A percentile compares a stretch with the other conserved stretches of the same genome.
phyloP scores from a whole-genome alignment of 2,329 filamentous ascomycete genomes.

The Piedraia hortae region DNA sequence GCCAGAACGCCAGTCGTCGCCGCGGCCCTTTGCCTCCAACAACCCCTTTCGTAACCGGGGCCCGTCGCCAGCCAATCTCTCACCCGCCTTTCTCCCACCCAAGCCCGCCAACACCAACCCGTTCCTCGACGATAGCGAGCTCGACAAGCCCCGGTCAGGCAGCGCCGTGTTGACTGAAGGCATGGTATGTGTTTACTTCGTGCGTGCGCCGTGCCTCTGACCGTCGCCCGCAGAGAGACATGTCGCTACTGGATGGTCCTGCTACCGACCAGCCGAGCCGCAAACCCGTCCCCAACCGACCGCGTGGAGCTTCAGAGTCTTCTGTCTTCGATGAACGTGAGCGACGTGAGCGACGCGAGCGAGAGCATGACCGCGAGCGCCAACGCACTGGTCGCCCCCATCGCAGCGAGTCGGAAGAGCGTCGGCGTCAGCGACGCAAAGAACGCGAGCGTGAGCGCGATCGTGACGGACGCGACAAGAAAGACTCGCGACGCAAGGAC shows the following conservation, averaged over 20 bases:
- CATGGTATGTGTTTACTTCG: too few relatives aligned
- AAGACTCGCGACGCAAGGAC: conserved; percentile 1
- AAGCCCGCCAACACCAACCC: conserved; percentile 30
- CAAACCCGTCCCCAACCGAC: conserved; percentile 15
- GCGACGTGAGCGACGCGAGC: conserved; percentile 25
- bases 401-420: conserved; percentile 20
- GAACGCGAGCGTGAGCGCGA: conserved; percentile 15
- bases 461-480: conserved; percentile 13
- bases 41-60: conserved; percentile 56
- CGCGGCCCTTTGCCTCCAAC: conserved; percentile 37
- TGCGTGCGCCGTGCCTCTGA: too few relatives aligned
- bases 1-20: conserved; percentile 21
- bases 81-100: conserved; percentile 23
- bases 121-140: conserved; percentile 28
- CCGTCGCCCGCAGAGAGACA: conserved; percentile 40
- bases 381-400: conserved; percentile 4
- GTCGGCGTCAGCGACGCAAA: conserved; percentile 20
- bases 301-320: conserved; percentile 54
- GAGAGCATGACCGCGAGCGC: conserved; percentile 8
- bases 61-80: conserved; percentile 17
- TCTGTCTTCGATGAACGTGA: conserved; percentile 35
- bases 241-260: conserved; percentile 33
- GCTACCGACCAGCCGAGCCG: conserved; percentile 12
- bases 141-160: not conserved
- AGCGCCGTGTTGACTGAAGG: too few relatives aligned